Evolutionary conservation across 1,139 yeast genomes (phyloP), one percentile per base, ranked within the genome.

Genomic region (Suhomyces coccinellae): DNA sequence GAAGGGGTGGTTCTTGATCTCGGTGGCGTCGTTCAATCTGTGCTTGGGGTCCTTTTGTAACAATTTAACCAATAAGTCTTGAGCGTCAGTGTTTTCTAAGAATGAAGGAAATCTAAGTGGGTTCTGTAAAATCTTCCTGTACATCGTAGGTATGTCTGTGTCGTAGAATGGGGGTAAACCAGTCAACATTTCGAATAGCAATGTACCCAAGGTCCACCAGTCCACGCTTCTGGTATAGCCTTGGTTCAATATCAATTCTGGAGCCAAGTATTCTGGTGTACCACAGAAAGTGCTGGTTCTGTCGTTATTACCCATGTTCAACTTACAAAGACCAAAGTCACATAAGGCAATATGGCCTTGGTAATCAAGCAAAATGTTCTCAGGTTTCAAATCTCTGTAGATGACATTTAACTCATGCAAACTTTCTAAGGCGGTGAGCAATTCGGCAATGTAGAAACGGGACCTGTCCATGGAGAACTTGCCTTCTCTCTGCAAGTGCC

Each of bases 271-370:
- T 51, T 91, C 97, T 0, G 97, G 97, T 0, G 98, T 91, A 38
- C 98, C 98, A 68, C 98, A 91, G 61, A 91, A 91, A 0, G 99
- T 93, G 59, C 85, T 87, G 2, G 99, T 93, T 64, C 88, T 88
- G 57, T 87, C 95, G 51, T 85, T 82, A 58, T 83, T 82, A 52
- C 83, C 82, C 98, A 93, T 93, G 71, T 93, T 89, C 56, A 93
- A 79, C 67, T 93, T 93, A 70, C 98, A 93, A 44, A 93, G 76
- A 4, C 99, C 99, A 65, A 93, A 93, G 70, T 93, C 99, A 71
- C 99, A 93, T 50, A 93, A 73, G 1, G 98, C 97, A 63, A 93
- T 93, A 65, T 93, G 99, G 2, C 99, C 99, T 58, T 93, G 96
- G 66, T 90, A 90, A 64, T 93, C 98, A 45, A 93, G 70, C 56